These are phyloP conservation scores for Saccharomyces hybrid DNA, from an alignment of 1,139 yeast genomes.

Conservation along the genomic window DNA sequence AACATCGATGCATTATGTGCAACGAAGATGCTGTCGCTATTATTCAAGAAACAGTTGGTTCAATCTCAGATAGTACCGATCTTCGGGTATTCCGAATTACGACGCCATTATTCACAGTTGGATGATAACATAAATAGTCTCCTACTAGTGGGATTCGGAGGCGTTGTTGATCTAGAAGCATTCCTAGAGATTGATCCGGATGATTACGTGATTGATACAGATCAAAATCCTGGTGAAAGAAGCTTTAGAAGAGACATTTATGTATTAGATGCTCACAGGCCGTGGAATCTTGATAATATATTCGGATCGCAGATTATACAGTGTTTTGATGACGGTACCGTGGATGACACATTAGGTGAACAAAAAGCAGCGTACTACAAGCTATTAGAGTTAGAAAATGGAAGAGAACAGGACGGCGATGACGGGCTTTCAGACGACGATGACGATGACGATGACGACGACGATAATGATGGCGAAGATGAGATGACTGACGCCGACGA, in stretches of 20 bases:
- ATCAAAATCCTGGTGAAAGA: constrained; percentile 14
- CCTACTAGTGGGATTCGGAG: constrained; percentile 88
- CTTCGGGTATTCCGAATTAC: constrained; percentile 83
- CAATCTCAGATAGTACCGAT: constrained; percentile 89
- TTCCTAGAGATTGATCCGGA: constrained; percentile 62
- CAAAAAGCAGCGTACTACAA: constrained; percentile 51
- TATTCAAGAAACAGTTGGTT: constrained; percentile 72
- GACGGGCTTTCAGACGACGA: constrained; percentile 45
- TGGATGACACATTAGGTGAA: constrained; percentile 46
- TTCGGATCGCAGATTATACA: constrained; percentile 76
- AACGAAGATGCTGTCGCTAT: constrained; percentile 61
- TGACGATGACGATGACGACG: constrained; percentile 31
- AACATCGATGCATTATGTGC: constrained; percentile 92
- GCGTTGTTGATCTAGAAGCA: constrained; percentile 76
- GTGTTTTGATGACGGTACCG: constrained; percentile 82
- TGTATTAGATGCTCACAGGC: constrained; percentile 85
- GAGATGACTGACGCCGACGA: constrained; percentile 12
- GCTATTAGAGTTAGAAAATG: constrained; percentile 33
- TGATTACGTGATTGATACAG: constrained; percentile 32
- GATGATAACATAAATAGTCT: constrained; percentile 76
- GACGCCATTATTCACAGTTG: constrained; percentile 50
- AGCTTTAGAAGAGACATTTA: constrained; percentile 50
- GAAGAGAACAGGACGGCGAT: constrained; percentile 34
- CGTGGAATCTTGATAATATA: constrained; percentile 90
- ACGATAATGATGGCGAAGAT: constrained; percentile 30